phyloP scores from a whole-genome alignment of 2,329 filamentous ascomycete species.

The Lachnellula arida region DNA sequence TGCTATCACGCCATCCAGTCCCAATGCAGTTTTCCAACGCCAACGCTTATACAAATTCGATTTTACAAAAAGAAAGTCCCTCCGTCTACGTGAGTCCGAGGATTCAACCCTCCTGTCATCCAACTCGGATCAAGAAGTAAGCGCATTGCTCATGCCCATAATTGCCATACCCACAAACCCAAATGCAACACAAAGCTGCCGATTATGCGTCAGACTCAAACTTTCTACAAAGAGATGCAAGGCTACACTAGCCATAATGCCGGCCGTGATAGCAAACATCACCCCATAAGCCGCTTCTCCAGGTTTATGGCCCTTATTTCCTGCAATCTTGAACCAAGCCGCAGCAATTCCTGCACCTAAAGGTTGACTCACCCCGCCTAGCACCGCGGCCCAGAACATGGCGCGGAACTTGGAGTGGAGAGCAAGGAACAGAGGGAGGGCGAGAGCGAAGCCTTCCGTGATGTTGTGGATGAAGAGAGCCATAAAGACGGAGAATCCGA shows the following conservation, averaged over 20 bases:
- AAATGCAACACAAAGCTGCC: constrained; percentile 71
- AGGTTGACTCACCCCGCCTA: constrained; percentile 85
- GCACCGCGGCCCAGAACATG: constrained; percentile 75
- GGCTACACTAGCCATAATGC: constrained; percentile 93
- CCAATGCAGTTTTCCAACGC: neutral
- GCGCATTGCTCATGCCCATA: constrained; percentile 76
- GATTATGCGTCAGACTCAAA: constrained; percentile 74
- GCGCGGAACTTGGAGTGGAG: constrained; percentile 74
- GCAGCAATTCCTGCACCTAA: constrained; percentile 79
- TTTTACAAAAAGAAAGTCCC: no score
- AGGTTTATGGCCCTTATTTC: constrained; percentile 44
- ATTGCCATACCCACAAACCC: constrained; percentile 84
- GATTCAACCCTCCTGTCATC: neutral
- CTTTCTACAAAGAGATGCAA: constrained; percentile 86
- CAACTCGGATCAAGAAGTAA: constrained; percentile 53
- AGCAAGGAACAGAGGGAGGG: constrained; percentile 87
- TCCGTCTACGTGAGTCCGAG: neutral
- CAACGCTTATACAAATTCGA: neutral
- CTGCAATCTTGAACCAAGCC: constrained; percentile 75
- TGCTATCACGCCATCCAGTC: neutral
- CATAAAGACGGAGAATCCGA: constrained; percentile 90
- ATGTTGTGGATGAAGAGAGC: constrained; percentile 98
- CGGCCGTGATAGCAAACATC: constrained; percentile 84
- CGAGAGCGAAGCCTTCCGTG: constrained; percentile 92
- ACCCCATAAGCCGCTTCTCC: constrained; percentile 63